These are phyloP conservation scores for Cercophora samala DNA, from an alignment of 495 filamentous ascomycete genomes.

Conservation along the genomic window DNA sequence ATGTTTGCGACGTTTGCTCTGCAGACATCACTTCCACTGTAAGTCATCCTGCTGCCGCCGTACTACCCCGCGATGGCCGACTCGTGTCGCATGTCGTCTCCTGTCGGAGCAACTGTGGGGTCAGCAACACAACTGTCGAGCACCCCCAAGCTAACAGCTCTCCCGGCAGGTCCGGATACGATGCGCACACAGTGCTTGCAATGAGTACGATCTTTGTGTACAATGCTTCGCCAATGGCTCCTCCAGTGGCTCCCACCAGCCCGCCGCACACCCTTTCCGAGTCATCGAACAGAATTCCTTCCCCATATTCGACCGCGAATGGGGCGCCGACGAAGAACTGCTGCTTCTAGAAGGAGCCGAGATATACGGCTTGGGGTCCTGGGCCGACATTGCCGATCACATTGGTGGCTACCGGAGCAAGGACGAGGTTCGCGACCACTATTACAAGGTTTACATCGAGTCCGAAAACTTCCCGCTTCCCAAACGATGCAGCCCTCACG, in stretches of 20 bases:
- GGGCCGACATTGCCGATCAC: conserved; percentile 97
- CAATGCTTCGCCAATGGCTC: conserved; percentile 84
- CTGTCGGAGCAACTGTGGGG: conserved; percentile 19
- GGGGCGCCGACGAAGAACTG: conserved; percentile 96
- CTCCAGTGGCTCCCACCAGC: conserved; percentile 75
- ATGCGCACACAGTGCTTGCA: conserved; percentile 77
- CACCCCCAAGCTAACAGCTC: conserved; percentile 16
- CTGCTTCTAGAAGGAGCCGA: conserved; percentile 93
- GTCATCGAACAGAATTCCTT: conserved; percentile 98
- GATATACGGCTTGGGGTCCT: conserved; percentile 93
- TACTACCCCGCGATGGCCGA: not conserved
- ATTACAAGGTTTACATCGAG: conserved; percentile 81
- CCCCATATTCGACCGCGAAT: conserved; percentile 90
- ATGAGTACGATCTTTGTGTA: conserved; percentile 96
- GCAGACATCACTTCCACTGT: conserved; percentile 94
- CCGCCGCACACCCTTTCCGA: conserved; percentile 76
- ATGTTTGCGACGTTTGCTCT: conserved; percentile 93
- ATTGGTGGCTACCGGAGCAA: conserved; percentile 92
- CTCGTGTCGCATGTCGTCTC: conserved; percentile 9
- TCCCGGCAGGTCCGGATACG: conserved; percentile 78
- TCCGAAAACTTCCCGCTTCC: conserved; percentile 82
- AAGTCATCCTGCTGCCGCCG: conserved; percentile 33
- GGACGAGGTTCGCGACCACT: conserved; percentile 93
- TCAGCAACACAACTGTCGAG: conserved; percentile 13
- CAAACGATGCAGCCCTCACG: conserved; percentile 72